These are phyloP conservation scores for Aureobasidium sp. DNA, from an alignment of 2,329 filamentous ascomycete genomes.

Conservation along the genomic window DNA sequence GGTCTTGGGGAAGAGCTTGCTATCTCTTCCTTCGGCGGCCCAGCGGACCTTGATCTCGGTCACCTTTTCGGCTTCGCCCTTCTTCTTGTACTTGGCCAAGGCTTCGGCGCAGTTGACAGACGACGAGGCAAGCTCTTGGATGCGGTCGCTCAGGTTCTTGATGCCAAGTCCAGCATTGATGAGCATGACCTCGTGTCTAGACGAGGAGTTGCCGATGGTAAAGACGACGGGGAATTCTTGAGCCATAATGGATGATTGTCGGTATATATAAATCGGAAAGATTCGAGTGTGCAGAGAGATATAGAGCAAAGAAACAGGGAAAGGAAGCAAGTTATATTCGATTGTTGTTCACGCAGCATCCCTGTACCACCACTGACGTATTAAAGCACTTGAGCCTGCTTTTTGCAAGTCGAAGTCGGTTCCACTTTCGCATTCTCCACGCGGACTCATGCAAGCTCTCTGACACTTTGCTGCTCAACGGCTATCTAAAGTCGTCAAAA, in stretches of 20 bases:
- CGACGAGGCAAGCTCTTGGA: slow-evolving; percentile 19
- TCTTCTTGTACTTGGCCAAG: slow-evolving; percentile 31
- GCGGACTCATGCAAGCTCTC: neutral
- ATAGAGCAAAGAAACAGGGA: neutral
- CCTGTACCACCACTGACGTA: slow-evolving; percentile 10
- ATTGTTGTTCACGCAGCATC: slow-evolving; percentile 2
- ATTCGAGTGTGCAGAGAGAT: neutral
- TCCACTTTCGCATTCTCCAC: slow-evolving; percentile 6
- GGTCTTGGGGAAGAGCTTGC: slow-evolving; percentile 28
- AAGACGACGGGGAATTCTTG: slow-evolving; percentile 30
- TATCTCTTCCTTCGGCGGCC: slow-evolving; percentile 27
- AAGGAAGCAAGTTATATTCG: neutral
- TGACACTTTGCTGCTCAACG: neutral
- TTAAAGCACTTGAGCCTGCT: slow-evolving; percentile 4
- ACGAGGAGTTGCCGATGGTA: slow-evolving; percentile 28
- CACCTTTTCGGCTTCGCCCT: slow-evolving; percentile 24
- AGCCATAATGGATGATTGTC: neutral
- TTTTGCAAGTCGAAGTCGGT: slow-evolving; percentile 1
- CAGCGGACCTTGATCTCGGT: slow-evolving; percentile 29
- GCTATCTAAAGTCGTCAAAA: neutral
- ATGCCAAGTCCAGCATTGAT: slow-evolving; percentile 23
- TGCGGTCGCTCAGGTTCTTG: slow-evolving; percentile 21
- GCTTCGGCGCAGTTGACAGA: slow-evolving; percentile 30
- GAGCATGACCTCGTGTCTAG: slow-evolving; percentile 31
- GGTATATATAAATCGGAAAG: neutral